Percentiles rank a stretch among this genome's conserved stretches.
Evolutionary conservation across 495 filamentous ascomycete genomes (phyloP).

Genomic region (Clohesyomyces aquaticus): DNA sequence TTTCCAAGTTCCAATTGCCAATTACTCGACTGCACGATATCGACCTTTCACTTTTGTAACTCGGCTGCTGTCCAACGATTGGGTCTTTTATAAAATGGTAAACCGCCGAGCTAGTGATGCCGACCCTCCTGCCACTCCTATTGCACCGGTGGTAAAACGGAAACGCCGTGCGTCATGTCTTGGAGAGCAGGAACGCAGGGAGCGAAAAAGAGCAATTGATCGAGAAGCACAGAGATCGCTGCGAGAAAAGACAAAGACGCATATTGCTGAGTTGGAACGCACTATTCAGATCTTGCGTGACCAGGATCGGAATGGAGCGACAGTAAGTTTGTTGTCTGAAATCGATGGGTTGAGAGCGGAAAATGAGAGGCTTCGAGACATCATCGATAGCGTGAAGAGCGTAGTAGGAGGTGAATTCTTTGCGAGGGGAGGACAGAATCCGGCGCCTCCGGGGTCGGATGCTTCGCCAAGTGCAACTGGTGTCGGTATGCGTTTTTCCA

Average conservation of each 20-base stretch:
- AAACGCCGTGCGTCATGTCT: slow-evolving; percentile 33
- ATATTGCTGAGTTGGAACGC: slow-evolving; percentile 37
- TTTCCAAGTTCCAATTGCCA: slow-evolving; percentile 1
- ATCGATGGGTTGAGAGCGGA: slow-evolving; percentile 31
- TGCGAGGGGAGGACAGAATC: slow-evolving; percentile 2
- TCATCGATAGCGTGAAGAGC: slow-evolving; percentile 36
- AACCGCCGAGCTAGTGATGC: slow-evolving; percentile 34
- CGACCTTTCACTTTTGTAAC: neutral
- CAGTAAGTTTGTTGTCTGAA: slow-evolving; percentile 26
- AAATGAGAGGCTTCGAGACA: slow-evolving; percentile 35
- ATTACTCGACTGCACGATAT: slow-evolving; percentile 23
- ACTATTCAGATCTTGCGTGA: slow-evolving; percentile 37
- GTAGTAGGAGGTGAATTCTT: slow-evolving; percentile 29
- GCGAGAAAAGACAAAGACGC: slow-evolving; percentile 36
- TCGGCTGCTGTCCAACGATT: neutral
- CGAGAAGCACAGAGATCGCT: slow-evolving; percentile 34
- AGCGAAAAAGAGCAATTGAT: slow-evolving; percentile 37
- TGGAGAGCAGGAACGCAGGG: slow-evolving; percentile 36
- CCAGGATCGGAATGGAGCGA: slow-evolving; percentile 36
- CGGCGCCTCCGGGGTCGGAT: neutral
- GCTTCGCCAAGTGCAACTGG: slow-evolving; percentile 7
- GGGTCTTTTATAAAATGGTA: slow-evolving; percentile 14
- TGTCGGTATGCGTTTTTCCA: slow-evolving; percentile 15
- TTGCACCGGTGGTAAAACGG: slow-evolving; percentile 30
- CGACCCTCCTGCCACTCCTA: slow-evolving; percentile 16